Conservation (phyloP, 352 stramenopile species). For the Pythium aquatile region DNA sequence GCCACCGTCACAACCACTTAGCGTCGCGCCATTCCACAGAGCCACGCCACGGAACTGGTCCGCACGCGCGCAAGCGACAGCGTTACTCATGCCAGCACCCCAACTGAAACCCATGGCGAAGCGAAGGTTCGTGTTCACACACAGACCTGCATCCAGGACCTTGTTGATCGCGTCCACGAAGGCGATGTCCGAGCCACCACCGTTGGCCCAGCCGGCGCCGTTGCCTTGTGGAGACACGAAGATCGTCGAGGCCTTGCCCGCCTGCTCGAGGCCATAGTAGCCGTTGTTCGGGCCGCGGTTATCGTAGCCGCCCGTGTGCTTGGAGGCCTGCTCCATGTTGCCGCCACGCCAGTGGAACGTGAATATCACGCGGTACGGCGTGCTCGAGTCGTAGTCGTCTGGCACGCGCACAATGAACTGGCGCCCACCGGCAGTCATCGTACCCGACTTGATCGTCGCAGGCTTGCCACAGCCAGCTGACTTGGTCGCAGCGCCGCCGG, state of each 20-base stretch:
- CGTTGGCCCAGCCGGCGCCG: conserved; percentile 26
- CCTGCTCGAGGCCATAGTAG: conserved; percentile 28
- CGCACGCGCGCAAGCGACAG: conserved; percentile 25
- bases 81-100: conserved; percentile 31
- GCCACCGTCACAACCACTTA: conserved; percentile 27
- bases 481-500: conserved; percentile 4
- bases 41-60: conserved; percentile 31
- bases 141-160: conserved; percentile 29
- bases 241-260: conserved; percentile 25
- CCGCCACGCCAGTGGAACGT: conserved; percentile 34
- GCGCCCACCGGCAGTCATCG: conserved; percentile 26
- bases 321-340: conserved; percentile 29
- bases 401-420: conserved; percentile 35
- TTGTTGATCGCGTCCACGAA: conserved; percentile 32
- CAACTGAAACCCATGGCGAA: conserved; percentile 42
- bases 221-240: conserved; percentile 33
- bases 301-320: conserved; percentile 34
- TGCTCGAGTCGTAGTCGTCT: conserved; percentile 27
- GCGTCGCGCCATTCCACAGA: conserved; percentile 24
- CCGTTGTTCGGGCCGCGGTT: conserved; percentile 13
- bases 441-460: conserved; percentile 17
- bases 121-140: conserved; percentile 32
- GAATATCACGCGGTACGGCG: conserved; percentile 29
- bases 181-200: conserved; percentile 28
- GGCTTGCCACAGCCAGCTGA: conserved; percentile 21